Conservation (phyloP, 2,329 filamentous ascomycete species). For the Aspergillus sclerotialis region DNA sequence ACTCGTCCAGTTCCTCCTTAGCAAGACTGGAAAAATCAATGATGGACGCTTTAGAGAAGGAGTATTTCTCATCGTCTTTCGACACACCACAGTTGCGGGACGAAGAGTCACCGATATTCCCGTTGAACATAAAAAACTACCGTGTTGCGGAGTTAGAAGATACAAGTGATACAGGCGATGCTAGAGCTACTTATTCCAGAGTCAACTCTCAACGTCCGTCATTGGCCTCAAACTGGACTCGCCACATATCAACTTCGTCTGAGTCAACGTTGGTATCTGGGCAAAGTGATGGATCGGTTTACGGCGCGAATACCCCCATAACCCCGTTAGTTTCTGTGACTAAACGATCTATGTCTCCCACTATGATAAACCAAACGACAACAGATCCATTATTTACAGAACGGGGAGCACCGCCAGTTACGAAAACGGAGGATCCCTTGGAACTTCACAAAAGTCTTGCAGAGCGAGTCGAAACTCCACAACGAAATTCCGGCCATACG, state of each 20-base stretch:
- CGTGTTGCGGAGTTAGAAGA: not conserved
- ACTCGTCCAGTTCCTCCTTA: conserved; percentile 14
- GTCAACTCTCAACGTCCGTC: not conserved
- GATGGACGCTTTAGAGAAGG: conserved; percentile 14
- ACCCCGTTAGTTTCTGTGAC: conserved; percentile 6
- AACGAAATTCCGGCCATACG: conserved; percentile 1
- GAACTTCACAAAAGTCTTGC: too few species aligned
- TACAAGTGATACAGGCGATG: not conserved
- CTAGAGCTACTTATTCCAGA: not conserved
- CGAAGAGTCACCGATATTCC: not conserved
- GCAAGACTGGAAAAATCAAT: conserved; percentile 16
- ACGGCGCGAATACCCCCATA: conserved; percentile 2
- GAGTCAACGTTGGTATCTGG: conserved; percentile 11
- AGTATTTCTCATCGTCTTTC: conserved; percentile 4
- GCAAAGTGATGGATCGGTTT: conserved; percentile 11
- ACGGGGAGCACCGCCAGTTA: too few species aligned
- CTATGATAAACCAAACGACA: not conserved
- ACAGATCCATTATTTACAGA: too few species aligned
- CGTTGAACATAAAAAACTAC: not conserved
- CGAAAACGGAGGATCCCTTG: conserved; percentile 2
- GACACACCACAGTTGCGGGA: conserved; percentile 1
- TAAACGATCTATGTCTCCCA: conserved; percentile 1
- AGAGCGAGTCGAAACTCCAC: conserved; percentile 2
- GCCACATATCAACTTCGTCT: conserved; percentile 12
- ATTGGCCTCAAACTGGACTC: not conserved